These are phyloP conservation scores for Ogataea pignaliae DNA, from an alignment of 805 yeast species.

Conservation along the genomic window DNA sequence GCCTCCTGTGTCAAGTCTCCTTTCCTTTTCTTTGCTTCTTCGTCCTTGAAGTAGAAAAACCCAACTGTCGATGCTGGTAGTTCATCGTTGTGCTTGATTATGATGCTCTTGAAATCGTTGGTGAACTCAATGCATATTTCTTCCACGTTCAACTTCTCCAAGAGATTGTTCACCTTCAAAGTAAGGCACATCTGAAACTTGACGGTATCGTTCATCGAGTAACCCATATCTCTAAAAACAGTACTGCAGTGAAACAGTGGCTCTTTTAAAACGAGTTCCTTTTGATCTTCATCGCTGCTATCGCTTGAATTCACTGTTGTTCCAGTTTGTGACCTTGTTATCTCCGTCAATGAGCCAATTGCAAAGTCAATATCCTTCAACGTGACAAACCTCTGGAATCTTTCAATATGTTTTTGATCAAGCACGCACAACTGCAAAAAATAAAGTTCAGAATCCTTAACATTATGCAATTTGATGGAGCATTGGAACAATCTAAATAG, in stretches of 20 bases:
- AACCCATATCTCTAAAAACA: conserved; percentile 12
- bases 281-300: conserved; percentile 1
- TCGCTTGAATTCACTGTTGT: conserved; percentile 1
- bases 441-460: conserved; percentile 30
- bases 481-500: conserved; percentile 37
- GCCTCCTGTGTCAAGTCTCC: conserved; percentile 9
- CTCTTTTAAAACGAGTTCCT: conserved; percentile 13
- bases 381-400: too few species aligned
- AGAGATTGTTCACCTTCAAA: conserved; percentile 23
- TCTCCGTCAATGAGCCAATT: too few species aligned
- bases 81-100: conserved; percentile 8
- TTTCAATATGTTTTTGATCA: conserved; percentile 6
- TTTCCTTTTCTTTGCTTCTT: conserved; percentile 1
- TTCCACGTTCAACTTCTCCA: conserved; percentile 14
- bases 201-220: conserved; percentile 18
- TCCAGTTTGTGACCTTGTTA: background rate
- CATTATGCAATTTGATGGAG: conserved; percentile 28
- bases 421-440: conserved; percentile 31
- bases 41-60: conserved; percentile 4
- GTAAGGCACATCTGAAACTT: conserved; percentile 30
- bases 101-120: conserved; percentile 9
- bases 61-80: background rate
- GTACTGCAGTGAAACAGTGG: conserved; percentile 15
- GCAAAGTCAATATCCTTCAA: too few species aligned
- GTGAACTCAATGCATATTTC: conserved; percentile 18